Conservation (phyloP, 805 yeast genomes). For the Schwanniomyces sp. region DNA sequence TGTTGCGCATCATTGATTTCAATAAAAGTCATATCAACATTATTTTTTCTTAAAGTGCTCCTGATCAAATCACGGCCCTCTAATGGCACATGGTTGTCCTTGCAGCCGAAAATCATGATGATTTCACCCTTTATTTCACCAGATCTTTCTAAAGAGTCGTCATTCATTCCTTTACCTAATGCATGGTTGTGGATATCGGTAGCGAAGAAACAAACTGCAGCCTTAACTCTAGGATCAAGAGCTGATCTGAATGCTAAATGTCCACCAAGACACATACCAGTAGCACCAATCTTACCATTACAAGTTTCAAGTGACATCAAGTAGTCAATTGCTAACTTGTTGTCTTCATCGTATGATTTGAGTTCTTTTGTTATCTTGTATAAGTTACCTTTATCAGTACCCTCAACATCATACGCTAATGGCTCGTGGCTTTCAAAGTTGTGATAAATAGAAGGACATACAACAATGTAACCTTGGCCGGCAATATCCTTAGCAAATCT, state of each 20-base stretch:
- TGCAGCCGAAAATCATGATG: slow-evolving; percentile 71
- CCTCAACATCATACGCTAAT: slow-evolving; percentile 66
- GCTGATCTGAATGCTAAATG: slow-evolving; percentile 74
- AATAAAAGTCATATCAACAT: slow-evolving; percentile 66
- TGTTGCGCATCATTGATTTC: slow-evolving; percentile 82
- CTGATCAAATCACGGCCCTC: slow-evolving; percentile 75
- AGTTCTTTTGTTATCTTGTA: slow-evolving; percentile 68
- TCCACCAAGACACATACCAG: slow-evolving; percentile 89
- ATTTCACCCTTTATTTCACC: slow-evolving; percentile 59
- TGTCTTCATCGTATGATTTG: slow-evolving; percentile 76
- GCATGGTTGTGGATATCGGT: slow-evolving; percentile 75
- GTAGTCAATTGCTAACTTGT: slow-evolving; percentile 61
- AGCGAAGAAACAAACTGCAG: slow-evolving; percentile 75
- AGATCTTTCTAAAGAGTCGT: slow-evolving; percentile 62
- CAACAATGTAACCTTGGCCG: slow-evolving; percentile 74
- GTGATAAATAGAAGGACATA: slow-evolving; percentile 80
- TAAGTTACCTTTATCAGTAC: slow-evolving; percentile 72
- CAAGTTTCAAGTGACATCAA: slow-evolving; percentile 58
- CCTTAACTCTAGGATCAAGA: slow-evolving; percentile 60
- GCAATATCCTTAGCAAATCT: slow-evolving; percentile 78
- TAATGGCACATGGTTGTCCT: slow-evolving; percentile 78
- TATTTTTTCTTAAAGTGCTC: slow-evolving; percentile 53
- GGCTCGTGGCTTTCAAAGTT: slow-evolving; percentile 66
- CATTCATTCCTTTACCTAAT: slow-evolving; percentile 62
- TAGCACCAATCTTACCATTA: slow-evolving; percentile 73